These are phyloP conservation scores for Penicillium sp. DNA, from an alignment of 2,329 filamentous ascomycete genomes.

Conservation along the genomic window DNA sequence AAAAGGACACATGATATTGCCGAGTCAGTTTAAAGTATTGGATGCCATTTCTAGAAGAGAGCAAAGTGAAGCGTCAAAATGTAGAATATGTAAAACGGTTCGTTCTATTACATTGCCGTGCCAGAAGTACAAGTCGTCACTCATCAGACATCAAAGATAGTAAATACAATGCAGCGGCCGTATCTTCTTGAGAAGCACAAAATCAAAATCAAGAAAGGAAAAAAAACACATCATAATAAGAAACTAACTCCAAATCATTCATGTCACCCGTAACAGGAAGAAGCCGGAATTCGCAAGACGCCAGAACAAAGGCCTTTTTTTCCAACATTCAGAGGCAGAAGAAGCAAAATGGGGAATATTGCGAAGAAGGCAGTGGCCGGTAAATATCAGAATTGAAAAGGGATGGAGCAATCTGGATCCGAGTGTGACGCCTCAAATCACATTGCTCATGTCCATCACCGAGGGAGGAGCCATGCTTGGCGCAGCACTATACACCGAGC, in stretches of 20 bases:
- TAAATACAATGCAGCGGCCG: constrained; percentile 28
- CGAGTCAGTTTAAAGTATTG: too few species aligned
- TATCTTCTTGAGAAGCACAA: constrained; percentile 12
- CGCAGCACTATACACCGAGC: constrained; percentile 45
- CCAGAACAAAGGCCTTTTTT: constrained; percentile 10
- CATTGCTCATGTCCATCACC: constrained; percentile 47
- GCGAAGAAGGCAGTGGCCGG: background rate
- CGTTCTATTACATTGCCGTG: constrained; percentile 28
- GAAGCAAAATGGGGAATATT: background rate
- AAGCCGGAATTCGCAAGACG: constrained; percentile 9
- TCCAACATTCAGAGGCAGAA: constrained; percentile 12
- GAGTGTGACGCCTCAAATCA: constrained; percentile 49
- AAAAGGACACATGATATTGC: too few species aligned
- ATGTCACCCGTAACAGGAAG: constrained; percentile 5
- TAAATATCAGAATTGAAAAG: background rate
- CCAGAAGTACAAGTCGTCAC: constrained; percentile 31
- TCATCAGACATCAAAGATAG: constrained; percentile 34
- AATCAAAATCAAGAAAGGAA: constrained; percentile 13
- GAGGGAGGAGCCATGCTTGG: constrained; percentile 47
- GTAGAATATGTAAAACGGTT: constrained; percentile 4
- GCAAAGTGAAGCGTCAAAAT: too few species aligned
- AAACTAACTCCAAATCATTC: constrained; percentile 16
- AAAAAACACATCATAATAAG: constrained; percentile 15
- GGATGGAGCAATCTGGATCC: constrained; percentile 20
- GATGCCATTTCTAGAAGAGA: too few species aligned